Evolutionary conservation across 441 rosid genomes (phyloP), one percentile per base, ranked within the genome.

Genomic region (Syzygium malaccense): DNA sequence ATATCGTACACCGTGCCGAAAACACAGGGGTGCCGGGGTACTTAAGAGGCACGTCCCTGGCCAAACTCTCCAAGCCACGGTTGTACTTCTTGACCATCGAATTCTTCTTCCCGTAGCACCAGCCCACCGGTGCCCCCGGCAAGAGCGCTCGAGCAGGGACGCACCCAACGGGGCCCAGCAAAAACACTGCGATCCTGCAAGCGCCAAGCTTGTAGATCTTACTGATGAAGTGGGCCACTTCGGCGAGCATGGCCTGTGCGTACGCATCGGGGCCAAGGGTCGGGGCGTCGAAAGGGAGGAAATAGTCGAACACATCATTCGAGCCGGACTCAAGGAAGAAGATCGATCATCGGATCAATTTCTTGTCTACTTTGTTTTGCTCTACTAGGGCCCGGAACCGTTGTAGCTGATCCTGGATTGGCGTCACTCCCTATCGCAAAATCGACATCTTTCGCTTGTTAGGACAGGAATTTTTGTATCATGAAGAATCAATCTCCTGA

Each of bases 251-350:
- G 80, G 94, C 86, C 86, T 91, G 86, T 32, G 93, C 95, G 8
- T 92, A 92, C 12, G 91, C 91, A 18, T 92, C 92, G 12, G 94
- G 48, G 89, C 14, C 79, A 17, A 91, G 94, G 41, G 26, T 92
- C 92, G 20, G 94, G 33, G 91, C 11, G 37, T n/a, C 68, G 14
- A 91, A 89, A 0, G 92, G 93, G 14, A 91, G 30, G 85, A 95
- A 95, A 90, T 92, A 93, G 89, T 89, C 93, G 89, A 88, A 95
- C 28, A 95, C 90, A 93, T 95, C 97, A 41, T 94, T 95, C 4
- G 96, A 96, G 37, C 98, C 96, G 7, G 96, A 94, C 87, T 95
- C 95, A 3, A 93, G 88, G 14, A 94, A 78, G 91, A 96, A 92
- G 11, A 94, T 62, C 41, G 94, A 94, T 79, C 91, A 88, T 55